A percentile compares a stretch with the other conserved stretches of the same genome.
Evolutionary conservation across 129 eudicot genomes (phyloP).

Genomic region (Lactuca sativa): DNA sequence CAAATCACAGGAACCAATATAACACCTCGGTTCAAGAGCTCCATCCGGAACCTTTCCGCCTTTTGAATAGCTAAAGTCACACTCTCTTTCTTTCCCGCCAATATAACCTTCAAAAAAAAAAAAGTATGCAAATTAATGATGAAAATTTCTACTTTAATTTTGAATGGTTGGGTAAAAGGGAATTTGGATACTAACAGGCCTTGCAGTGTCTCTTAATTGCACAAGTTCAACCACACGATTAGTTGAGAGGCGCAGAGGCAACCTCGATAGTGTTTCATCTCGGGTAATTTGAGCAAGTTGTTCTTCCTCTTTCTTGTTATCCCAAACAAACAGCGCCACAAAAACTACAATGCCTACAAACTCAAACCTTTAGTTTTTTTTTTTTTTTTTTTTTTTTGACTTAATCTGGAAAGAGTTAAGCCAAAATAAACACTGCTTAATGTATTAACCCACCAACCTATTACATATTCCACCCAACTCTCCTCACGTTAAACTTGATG

Average conservation of each 20-base stretch:
- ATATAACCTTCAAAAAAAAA: constrained; percentile 62
- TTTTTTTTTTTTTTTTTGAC: too few relatives aligned
- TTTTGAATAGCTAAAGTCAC: constrained; percentile 71
- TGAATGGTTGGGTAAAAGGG: not conserved
- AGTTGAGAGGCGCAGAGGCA: constrained; percentile 94
- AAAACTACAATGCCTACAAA: constrained; percentile 80
- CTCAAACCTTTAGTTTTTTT: constrained; percentile 8
- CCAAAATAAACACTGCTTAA: too few relatives aligned
- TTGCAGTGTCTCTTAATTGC: constrained; percentile 82
- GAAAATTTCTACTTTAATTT: too few relatives aligned
- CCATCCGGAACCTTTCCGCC: constrained; percentile 85
- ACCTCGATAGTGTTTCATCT: constrained; percentile 85
- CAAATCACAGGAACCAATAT: constrained; percentile 82
- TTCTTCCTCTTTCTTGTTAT: constrained; percentile 97
- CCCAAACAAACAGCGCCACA: constrained; percentile 89
- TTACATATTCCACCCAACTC: too few relatives aligned
- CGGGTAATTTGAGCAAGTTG: constrained; percentile 90
- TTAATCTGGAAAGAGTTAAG: too few relatives aligned
- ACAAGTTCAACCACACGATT: constrained; percentile 97
- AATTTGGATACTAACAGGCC: constrained; percentile 74
- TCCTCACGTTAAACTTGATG: too few relatives aligned
- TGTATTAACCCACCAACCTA: too few relatives aligned
- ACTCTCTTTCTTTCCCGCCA: constrained; percentile 92
- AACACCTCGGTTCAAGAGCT: constrained; percentile 88
- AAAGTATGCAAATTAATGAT: not conserved